Conservation (phyloP, 2,329 filamentous ascomycete genomes). For the Cordyceps fumosorosea region DNA sequence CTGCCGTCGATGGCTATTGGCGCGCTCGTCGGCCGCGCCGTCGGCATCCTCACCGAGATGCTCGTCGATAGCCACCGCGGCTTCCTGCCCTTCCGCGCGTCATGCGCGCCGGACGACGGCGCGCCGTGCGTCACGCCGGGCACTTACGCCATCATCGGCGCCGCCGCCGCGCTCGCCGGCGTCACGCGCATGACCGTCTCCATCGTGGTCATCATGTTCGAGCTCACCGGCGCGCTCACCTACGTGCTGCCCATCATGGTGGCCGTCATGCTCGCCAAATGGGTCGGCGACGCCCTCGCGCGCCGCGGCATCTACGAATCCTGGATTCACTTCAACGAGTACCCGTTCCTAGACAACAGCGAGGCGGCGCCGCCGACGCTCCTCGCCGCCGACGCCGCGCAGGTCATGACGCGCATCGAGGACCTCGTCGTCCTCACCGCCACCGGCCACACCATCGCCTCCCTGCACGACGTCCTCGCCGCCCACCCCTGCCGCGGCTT, state of each 20-base stretch:
- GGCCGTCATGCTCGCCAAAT: conserved; percentile 95
- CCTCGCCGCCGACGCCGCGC: conserved; percentile 77
- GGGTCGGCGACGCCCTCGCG: conserved; percentile 93
- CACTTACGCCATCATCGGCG: conserved; percentile 93
- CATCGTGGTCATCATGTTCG: conserved; percentile 99
- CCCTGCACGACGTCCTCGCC: conserved; percentile 63
- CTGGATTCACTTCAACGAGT: conserved; percentile 95
- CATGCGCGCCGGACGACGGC: conserved; percentile 67
- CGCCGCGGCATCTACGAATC: conserved; percentile 92
- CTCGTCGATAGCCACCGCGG: conserved; percentile 72
- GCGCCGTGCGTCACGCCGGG: conserved; percentile 85
- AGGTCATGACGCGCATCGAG: conserved; percentile 88
- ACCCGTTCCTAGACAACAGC: conserved; percentile 89
- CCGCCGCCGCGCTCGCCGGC: conserved; percentile 86
- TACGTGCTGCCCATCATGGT: conserved; percentile 99
- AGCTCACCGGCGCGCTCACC: conserved; percentile 89
- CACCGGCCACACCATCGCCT: conserved; percentile 78
- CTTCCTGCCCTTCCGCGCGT: conserved; percentile 65
- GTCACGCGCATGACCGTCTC: conserved; percentile 96
- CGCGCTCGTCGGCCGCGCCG: conserved; percentile 78
- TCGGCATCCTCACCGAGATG: conserved; percentile 85
- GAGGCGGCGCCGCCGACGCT: conserved; percentile 61
- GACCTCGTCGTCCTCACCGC: conserved; percentile 85
- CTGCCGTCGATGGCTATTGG: conserved; percentile 95
- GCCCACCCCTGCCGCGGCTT: conserved; percentile 81